Evolutionary conservation across 1,284 basidiomycete species (phyloP).

Genomic region (Austroboletus niveus): DNA sequence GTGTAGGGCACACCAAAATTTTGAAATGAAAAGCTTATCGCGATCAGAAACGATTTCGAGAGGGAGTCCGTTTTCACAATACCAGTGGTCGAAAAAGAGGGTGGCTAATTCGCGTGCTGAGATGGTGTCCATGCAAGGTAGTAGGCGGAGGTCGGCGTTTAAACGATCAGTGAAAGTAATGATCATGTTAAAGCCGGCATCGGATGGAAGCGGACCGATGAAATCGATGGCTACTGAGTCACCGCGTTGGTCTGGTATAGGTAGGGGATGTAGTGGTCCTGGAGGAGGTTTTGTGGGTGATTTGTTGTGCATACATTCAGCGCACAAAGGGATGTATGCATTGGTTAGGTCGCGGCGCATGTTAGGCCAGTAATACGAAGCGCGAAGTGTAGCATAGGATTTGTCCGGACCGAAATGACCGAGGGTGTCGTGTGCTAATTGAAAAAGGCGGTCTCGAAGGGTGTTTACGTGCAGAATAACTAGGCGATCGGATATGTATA

Average conservation of each 20-base stretch:
- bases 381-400: constrained; percentile 24
- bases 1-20: constrained; percentile 27
- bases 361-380: constrained; percentile 41
- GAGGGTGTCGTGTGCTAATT: neutral
- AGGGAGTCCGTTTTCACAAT: constrained; percentile 35
- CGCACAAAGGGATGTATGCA: constrained; percentile 33
- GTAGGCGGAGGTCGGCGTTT: constrained; percentile 35
- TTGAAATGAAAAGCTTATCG: constrained; percentile 26
- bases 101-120: constrained; percentile 31
- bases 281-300: neutral
- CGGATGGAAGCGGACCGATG: constrained; percentile 31
- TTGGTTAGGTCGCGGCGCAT: constrained; percentile 35
- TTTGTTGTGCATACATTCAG: constrained; percentile 36
- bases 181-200: constrained; percentile 32
- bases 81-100: neutral
- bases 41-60: constrained; percentile 25
- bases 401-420: neutral
- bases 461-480: neutral
- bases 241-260: constrained; percentile 26
- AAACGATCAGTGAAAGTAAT: constrained; percentile 41
- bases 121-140: constrained; percentile 28
- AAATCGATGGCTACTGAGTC: constrained; percentile 33
- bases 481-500: neutral
- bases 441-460: neutral
- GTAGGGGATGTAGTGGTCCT: constrained; percentile 34